Conservation (phyloP, 2,329 filamentous ascomycete species). For the Paraconiothyrium sp. region DNA sequence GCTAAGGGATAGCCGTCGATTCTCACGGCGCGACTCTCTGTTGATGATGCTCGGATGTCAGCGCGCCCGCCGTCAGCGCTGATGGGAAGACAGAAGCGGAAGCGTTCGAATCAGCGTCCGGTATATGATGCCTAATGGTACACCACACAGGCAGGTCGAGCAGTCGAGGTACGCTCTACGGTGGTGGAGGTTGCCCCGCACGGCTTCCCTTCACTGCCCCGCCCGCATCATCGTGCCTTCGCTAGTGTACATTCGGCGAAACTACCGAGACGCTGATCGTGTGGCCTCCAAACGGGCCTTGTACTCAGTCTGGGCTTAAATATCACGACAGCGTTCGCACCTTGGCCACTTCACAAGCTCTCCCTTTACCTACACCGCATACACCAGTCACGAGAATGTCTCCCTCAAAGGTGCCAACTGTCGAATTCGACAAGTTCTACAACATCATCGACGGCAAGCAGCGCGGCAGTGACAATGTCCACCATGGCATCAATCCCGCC, state of each 20-base stretch:
- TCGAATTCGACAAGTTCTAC: conserved; percentile 57
- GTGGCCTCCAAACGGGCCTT: background rate
- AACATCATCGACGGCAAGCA: conserved; percentile 64
- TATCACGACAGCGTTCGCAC: background rate
- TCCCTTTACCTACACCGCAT: background rate
- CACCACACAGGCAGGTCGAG: background rate
- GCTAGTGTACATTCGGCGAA: background rate
- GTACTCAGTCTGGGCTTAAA: background rate
- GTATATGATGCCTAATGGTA: no score
- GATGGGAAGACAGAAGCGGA: background rate
- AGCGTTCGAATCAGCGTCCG: background rate
- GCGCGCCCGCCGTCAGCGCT: background rate
- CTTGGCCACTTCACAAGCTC: background rate
- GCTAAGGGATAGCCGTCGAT: background rate
- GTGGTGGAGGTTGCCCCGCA: conserved; percentile 5
- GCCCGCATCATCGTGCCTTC: conserved; percentile 1
- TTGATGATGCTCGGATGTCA: background rate
- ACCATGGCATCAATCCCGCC: conserved; percentile 62
- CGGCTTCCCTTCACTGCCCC: background rate
- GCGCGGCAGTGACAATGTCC: conserved; percentile 52
- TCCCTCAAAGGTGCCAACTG: conserved; percentile 53
- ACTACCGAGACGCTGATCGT: background rate
- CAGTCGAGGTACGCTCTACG: background rate
- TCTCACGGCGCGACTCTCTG: background rate
- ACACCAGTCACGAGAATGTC: conserved; percentile 50